phyloP scores from a whole-genome alignment of 2,329 filamentous ascomycete species.

The Penicillium freii region DNA sequence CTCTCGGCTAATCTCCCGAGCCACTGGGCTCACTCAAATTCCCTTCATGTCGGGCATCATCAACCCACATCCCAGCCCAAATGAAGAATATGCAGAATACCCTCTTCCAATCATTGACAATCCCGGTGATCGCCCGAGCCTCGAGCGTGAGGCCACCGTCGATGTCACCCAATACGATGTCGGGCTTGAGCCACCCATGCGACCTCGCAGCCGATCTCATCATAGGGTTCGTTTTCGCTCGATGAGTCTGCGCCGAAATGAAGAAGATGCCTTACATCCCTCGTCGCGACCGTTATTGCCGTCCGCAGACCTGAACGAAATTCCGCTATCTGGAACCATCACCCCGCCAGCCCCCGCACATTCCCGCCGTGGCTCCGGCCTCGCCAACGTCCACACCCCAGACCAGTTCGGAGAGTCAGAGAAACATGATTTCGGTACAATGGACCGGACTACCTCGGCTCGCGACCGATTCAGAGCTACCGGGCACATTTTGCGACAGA shows the following conservation, averaged over 20 bases:
- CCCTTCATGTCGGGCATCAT: conserved; percentile 19
- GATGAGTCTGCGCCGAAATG: conserved; percentile 11
- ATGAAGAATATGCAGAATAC: conserved; percentile 24
- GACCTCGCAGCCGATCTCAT: conserved; percentile 12
- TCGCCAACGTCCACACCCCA: conserved; percentile 10
- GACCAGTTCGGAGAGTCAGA: conserved; percentile 12
- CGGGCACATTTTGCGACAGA: conserved; percentile 31
- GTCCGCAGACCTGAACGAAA: conserved; percentile 11
- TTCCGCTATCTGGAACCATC: conserved; percentile 21
- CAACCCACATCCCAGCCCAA: conserved; percentile 23
- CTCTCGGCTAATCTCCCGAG: conserved; percentile 1
- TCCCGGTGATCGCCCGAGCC: conserved; percentile 11
- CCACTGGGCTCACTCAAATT: conserved; percentile 1
- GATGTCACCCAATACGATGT: conserved; percentile 18
- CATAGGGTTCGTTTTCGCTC: conserved; percentile 26
- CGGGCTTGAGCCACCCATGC: conserved; percentile 6
- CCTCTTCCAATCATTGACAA: conserved; percentile 12
- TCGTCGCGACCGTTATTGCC: conserved; percentile 17
- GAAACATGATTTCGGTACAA: conserved; percentile 8
- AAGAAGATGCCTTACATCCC: conserved; percentile 1
- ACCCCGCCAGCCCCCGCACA: conserved; percentile 25
- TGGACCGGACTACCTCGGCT: conserved; percentile 20
- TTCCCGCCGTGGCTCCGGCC: conserved; percentile 16
- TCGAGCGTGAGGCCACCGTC: conserved; percentile 19
- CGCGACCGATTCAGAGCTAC: conserved; percentile 30